phyloP scores from a whole-genome alignment of 2,329 filamentous ascomycete genomes.

The Xylaria sp. region DNA sequence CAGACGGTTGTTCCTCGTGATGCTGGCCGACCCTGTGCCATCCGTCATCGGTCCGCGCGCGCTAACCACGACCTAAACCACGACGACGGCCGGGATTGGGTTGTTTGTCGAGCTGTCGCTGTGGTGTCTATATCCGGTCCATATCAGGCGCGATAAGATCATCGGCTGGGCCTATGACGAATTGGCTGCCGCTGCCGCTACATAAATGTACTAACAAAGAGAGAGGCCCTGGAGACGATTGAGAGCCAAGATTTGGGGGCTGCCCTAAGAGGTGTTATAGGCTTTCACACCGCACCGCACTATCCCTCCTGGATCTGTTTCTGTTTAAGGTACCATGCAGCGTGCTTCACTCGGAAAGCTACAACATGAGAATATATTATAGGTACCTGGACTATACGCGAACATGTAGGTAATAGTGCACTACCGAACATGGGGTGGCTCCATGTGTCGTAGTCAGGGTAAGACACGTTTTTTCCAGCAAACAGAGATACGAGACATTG shows the following conservation, averaged over 20 bases:
- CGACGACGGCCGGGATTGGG: constrained; percentile 33
- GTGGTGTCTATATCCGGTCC: constrained; percentile 19
- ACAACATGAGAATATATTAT: constrained; percentile 9
- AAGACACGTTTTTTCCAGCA: neutral
- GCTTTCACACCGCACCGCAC: constrained; percentile 13
- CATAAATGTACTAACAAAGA: neutral
- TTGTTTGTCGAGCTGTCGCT: constrained; percentile 1
- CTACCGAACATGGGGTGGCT: neutral
- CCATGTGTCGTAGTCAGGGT: neutral
- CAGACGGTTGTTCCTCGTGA: constrained; percentile 48
- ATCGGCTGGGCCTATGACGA: constrained; percentile 44
- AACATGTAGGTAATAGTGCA: neutral
- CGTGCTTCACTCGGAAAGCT: constrained; percentile 3
- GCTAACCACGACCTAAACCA: constrained; percentile 31
- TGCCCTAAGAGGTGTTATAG: no score
- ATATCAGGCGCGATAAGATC: constrained; percentile 34
- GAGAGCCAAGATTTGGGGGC: neutral
- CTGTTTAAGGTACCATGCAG: constrained; percentile 25
- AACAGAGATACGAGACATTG: neutral
- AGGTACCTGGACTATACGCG: neutral
- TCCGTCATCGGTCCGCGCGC: constrained; percentile 49
- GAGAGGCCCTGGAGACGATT: neutral
- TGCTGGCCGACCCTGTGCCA: constrained; percentile 45
- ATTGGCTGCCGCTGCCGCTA: constrained; percentile 33
- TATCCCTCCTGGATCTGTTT: constrained; percentile 14